Evolutionary conservation across 371 early-diverging fungal genomes (phyloP).

Genomic region (Mortierella sp.): DNA sequence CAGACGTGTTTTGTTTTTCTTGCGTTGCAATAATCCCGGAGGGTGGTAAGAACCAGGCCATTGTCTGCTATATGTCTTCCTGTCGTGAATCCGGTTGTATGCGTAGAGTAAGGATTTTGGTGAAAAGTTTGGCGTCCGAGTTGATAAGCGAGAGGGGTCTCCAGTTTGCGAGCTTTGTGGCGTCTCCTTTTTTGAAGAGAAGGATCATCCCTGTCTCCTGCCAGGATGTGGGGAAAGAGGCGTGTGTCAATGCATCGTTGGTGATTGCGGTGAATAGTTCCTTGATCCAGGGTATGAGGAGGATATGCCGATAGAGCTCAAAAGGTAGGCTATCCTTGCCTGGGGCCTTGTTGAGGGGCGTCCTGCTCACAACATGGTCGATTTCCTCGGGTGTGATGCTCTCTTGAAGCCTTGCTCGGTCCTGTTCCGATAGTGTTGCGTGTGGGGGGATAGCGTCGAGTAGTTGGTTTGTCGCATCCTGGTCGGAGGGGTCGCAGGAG

Average conservation of each 20-base stretch:
- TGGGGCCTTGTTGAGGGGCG: conserved; percentile 25
- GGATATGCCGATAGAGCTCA: too few relatives aligned
- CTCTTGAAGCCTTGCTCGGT: not conserved
- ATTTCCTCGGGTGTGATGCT: conserved; percentile 9
- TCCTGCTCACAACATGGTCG: not conserved
- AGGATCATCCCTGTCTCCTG: too few relatives aligned
- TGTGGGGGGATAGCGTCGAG: too few relatives aligned
- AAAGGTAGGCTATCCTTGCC: conserved; percentile 12
- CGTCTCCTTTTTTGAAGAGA: too few relatives aligned
- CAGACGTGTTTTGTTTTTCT: not conserved
- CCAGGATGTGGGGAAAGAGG: too few relatives aligned
- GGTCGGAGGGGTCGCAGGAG: not conserved
- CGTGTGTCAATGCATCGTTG: too few relatives aligned
- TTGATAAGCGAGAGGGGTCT: conserved; percentile 51
- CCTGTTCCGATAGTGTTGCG: not conserved
- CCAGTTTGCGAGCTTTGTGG: conserved; percentile 36
- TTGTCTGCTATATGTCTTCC: conserved; percentile 27
- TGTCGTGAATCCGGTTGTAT: not conserved
- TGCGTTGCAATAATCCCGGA: conserved; percentile 7
- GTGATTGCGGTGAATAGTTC: too few relatives aligned
- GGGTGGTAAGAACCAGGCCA: not conserved
- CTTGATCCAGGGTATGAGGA: too few relatives aligned
- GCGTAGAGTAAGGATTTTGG: conserved; percentile 15
- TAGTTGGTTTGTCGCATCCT: not conserved
- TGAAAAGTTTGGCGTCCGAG: conserved; percentile 51